Evolutionary conservation across 140 eudicot genomes (phyloP), one percentile per base, ranked within the genome.

Genomic region (Eryngium alpinum): DNA sequence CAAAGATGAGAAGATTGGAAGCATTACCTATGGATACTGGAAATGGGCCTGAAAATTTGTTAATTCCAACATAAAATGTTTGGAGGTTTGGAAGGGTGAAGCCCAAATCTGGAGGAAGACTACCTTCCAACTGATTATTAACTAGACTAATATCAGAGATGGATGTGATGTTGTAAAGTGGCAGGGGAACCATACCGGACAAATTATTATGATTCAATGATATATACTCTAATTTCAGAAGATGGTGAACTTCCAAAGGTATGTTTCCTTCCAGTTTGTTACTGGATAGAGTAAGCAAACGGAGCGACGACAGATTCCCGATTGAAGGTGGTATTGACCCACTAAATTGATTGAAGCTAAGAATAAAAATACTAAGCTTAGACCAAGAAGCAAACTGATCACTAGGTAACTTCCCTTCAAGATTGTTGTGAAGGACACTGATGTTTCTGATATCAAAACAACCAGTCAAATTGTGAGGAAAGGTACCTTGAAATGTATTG

Each of bases 381-480:
- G 83, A 50, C 44, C 67, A 70, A 43, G 0, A 24, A 77, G 77
- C 32, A 9, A 80, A 29, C 46, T 38, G 46, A 7, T 80, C 83
- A 25, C 10, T 11, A 17, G 83, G 77, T 46, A 80, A 44, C 51
- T 71, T 70, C 14, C 77, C 83, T 49, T 24, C 17, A 51, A 80
- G 77, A 25, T 31, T 17, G 67, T 80, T 80, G 15, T 53, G 38
- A 1, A 69, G 22, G 14, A 81, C 22, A 71, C 52, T 67, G 19
- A 81, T 29, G 21, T 49, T 10, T 38, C 16, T 29, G 32, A 81
- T 28, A 24, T 32, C 34, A 1, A 53, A 52, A 25, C 53, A 72
- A 14, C 57, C 53, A 6, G 71, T 53, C 43, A 81, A 69, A 31
- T 72, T 72, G 29, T 24, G n/a, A 21, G 84, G 84, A 81, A 81